Conservation (phyloP, 1,284 basidiomycete genomes). For the Pisolithus thermaeus region DNA sequence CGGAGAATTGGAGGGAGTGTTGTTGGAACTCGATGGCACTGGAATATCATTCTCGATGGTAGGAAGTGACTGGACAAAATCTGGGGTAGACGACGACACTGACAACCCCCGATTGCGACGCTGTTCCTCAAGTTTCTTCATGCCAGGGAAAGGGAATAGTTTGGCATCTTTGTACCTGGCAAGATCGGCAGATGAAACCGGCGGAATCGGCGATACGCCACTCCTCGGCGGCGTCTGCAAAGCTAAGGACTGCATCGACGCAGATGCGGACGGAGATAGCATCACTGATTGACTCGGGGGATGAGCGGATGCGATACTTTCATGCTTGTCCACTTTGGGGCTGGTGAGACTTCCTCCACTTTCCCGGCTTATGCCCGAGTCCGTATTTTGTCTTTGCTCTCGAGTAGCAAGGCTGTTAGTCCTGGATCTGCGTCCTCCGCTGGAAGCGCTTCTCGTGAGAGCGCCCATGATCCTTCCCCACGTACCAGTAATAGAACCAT, state of each 20-base stretch:
- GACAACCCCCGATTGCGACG: constrained; percentile 49
- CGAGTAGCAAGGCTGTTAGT: constrained; percentile 67
- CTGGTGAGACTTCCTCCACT: constrained; percentile 65
- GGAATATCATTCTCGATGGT: constrained; percentile 40
- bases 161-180: constrained; percentile 70
- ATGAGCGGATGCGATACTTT: constrained; percentile 33
- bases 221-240: constrained; percentile 48
- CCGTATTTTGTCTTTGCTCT: constrained; percentile 58
- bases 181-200: constrained; percentile 54
- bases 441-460: constrained; percentile 51
- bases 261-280: constrained; percentile 60
- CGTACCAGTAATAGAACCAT: constrained; percentile 44
- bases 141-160: constrained; percentile 85
- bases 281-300: constrained; percentile 43
- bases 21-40: constrained; percentile 40
- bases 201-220: constrained; percentile 64
- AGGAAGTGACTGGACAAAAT: constrained; percentile 44
- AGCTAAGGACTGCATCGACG: constrained; percentile 55
- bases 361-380: constrained; percentile 68
- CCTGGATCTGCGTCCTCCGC: constrained; percentile 64
- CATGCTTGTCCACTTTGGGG: constrained; percentile 49
- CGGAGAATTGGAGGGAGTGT: constrained; percentile 46
- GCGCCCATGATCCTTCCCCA: constrained; percentile 51
- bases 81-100: constrained; percentile 58
- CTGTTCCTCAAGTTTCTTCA: constrained; percentile 70